Evolutionary conservation across 495 filamentous ascomycete species (phyloP).

Genomic region (Penicillium pulvis): DNA sequence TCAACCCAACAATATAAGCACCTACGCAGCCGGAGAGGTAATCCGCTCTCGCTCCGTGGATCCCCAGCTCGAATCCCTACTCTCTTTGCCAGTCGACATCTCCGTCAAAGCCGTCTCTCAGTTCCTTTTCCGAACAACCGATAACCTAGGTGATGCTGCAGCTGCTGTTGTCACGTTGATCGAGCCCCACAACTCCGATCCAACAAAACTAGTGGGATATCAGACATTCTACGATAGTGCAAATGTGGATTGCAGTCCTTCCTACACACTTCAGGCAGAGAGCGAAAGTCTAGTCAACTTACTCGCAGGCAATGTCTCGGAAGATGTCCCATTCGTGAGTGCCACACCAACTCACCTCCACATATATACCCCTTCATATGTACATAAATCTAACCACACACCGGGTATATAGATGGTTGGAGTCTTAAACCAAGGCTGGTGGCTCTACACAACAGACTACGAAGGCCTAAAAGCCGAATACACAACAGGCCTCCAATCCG

Average conservation of each 20-base stretch:
- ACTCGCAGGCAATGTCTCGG: background rate
- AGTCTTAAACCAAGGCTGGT: constrained; percentile 27
- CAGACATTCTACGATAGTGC: constrained; percentile 22
- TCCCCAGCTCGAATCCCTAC: constrained; percentile 7
- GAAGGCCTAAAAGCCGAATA: constrained; percentile 27
- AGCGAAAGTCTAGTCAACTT: background rate
- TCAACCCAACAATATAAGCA: background rate
- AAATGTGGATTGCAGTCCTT: constrained; percentile 22
- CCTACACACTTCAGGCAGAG: constrained; percentile 18
- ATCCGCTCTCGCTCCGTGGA: constrained; percentile 21
- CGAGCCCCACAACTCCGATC: constrained; percentile 22
- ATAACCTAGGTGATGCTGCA: constrained; percentile 21
- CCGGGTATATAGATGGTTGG: constrained; percentile 12
- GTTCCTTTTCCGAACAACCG: constrained; percentile 26
- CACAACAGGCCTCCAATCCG: constrained; percentile 18
- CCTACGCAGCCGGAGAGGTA: constrained; percentile 13
- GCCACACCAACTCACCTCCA: too few species aligned
- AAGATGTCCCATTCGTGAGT: constrained; percentile 2
- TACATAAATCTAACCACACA: too few species aligned
- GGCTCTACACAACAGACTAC: constrained; percentile 25
- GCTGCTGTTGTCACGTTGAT: constrained; percentile 26
- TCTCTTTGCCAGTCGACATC: constrained; percentile 12
- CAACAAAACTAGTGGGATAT: constrained; percentile 22
- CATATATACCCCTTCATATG: too few species aligned
- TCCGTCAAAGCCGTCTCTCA: constrained; percentile 20